Evolutionary conservation across 306 rosid species (phyloP).

Genomic region (Castanea mollissima): DNA sequence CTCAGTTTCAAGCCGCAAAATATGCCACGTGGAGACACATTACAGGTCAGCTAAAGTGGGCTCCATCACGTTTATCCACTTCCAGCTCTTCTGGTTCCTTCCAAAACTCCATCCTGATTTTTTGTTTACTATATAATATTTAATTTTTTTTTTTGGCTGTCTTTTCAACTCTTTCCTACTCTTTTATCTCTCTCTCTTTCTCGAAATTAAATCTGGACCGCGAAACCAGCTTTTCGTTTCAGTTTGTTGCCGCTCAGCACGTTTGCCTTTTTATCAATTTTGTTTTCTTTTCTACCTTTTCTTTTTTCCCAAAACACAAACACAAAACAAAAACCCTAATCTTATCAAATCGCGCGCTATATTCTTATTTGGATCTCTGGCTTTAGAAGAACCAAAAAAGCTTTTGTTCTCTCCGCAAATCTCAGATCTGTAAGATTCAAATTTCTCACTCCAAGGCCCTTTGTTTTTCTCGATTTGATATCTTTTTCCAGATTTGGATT

Average conservation of each 20-base stretch:
- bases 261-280: constrained; percentile 15
- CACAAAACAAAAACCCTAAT: constrained; percentile 81
- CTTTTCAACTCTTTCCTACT: constrained; percentile 10
- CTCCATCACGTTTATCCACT: constrained; percentile 57
- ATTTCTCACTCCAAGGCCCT: constrained; percentile 27
- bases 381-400: not conserved
- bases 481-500: not conserved
- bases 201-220: constrained; percentile 69
- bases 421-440: constrained; percentile 47
- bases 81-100: constrained; percentile 49
- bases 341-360: constrained; percentile 18
- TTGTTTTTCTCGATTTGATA: constrained; percentile 14
- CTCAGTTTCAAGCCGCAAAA: constrained; percentile 12
- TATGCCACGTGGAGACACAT: constrained; percentile 34
- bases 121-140: not conserved
- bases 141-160: not conserved
- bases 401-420: constrained; percentile 21
- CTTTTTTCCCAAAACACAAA: not conserved
- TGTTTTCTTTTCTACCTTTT: not conserved
- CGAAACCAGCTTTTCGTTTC: constrained; percentile 60
- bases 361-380: constrained; percentile 23
- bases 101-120: constrained; percentile 25
- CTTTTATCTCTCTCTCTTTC: constrained; percentile 38
- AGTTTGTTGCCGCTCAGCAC: constrained; percentile 58
- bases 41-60: constrained; percentile 29